Evolutionary conservation across 768 basidiomycete genomes (phyloP).

Genomic region (Panaeolus papilionaceus): DNA sequence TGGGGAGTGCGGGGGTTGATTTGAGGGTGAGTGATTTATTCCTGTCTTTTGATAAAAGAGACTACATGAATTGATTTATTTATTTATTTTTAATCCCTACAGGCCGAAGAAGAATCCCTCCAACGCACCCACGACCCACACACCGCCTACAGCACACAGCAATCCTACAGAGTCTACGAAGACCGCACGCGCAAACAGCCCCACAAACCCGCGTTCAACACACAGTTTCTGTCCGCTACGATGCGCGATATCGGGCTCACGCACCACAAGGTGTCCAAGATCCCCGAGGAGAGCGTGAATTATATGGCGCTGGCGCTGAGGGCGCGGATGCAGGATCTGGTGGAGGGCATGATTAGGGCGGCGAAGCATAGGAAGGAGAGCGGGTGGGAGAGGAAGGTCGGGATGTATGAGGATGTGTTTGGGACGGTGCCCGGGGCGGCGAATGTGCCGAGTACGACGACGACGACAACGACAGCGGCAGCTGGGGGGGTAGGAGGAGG

Average conservation of each 20-base stretch:
- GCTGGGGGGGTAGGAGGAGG: neutral
- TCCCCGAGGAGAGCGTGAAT: slow-evolving; percentile 75
- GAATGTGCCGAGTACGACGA: neutral
- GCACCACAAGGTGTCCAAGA: slow-evolving; percentile 63
- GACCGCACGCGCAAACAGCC: slow-evolving; percentile 85
- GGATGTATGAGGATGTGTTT: slow-evolving; percentile 64
- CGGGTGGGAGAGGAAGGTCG: slow-evolving; percentile 70
- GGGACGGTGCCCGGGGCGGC: slow-evolving; percentile 34
- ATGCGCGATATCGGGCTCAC: slow-evolving; percentile 72
- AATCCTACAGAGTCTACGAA: slow-evolving; percentile 66
- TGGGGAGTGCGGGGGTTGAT: slow-evolving; percentile 89
- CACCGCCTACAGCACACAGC: slow-evolving; percentile 31
- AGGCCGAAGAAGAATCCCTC: slow-evolving; percentile 89
- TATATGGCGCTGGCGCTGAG: slow-evolving; percentile 85
- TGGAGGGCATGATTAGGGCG: slow-evolving; percentile 72
- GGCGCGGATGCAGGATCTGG: slow-evolving; percentile 71
- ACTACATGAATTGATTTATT: no score
- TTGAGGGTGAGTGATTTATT: no score
- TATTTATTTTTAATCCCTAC: neutral
- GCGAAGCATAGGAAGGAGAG: slow-evolving; percentile 73
- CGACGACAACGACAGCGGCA: neutral
- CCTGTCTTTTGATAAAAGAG: no score
- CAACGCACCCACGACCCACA: slow-evolving; percentile 71
- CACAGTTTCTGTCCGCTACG: slow-evolving; percentile 63
- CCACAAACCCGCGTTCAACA: slow-evolving; percentile 70